Percentiles rank a stretch among this genome's conserved stretches.
These are phyloP conservation scores for Anisodus acutangulus DNA, from an alignment of 257 asterid genomes.

Conservation along the genomic window DNA sequence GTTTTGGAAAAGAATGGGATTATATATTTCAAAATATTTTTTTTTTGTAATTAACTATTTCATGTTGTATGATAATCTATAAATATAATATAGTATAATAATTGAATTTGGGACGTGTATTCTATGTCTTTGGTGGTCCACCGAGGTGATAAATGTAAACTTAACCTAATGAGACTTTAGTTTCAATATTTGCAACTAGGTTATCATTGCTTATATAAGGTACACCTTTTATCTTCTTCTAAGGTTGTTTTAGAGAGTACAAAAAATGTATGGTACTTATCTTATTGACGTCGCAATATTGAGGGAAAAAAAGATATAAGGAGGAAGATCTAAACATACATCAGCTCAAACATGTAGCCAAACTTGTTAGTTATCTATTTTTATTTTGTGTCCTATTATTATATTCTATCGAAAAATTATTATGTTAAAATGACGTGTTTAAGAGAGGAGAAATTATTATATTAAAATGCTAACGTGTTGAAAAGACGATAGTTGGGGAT, in stretches of 20 bases:
- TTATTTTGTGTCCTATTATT: no score
- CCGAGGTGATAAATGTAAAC: no score
- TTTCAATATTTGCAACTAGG: neutral
- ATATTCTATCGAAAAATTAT: no score
- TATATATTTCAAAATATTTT: no score
- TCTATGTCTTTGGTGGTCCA: no score
- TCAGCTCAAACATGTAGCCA: no score
- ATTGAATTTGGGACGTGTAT: neutral
- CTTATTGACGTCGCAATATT: neutral
- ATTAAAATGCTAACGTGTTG: neutral
- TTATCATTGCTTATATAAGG: neutral
- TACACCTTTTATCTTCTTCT: neutral
- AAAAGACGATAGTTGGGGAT: accelerated
- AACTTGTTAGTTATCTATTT: no score
- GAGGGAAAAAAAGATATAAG: no score
- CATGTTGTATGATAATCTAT: neutral
- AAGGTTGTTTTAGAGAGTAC: neutral
- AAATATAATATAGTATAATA: neutral
- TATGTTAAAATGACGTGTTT: neutral
- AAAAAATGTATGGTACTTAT: neutral
- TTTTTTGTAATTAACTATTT: neutral
- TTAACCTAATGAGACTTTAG: no score
- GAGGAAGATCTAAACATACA: no score
- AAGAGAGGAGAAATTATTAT: no score
- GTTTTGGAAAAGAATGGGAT: no score